phyloP scores from a whole-genome alignment of 805 yeast species.

The Jamesozyma gamospora region DNA sequence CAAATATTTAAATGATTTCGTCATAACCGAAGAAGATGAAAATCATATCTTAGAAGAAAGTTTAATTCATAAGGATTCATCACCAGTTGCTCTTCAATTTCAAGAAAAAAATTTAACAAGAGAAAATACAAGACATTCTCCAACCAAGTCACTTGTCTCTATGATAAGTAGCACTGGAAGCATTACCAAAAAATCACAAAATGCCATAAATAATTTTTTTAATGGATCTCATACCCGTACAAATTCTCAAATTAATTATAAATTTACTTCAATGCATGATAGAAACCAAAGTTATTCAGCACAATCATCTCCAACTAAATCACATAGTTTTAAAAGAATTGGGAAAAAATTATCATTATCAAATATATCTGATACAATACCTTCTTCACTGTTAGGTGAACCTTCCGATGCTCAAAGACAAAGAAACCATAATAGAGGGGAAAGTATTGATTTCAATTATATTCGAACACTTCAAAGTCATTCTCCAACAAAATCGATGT shows the following conservation, averaged over 20 bases:
- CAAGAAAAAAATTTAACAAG: slow-evolving; percentile 11
- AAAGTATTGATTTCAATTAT: slow-evolving; percentile 26
- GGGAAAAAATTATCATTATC: slow-evolving; percentile 26
- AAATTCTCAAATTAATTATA: slow-evolving; percentile 14
- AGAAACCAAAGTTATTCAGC: slow-evolving; percentile 7
- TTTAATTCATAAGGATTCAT: slow-evolving; percentile 16
- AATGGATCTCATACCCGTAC: slow-evolving; percentile 12
- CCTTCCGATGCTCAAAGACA: not conserved
- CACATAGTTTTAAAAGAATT: slow-evolving; percentile 20
- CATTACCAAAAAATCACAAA: slow-evolving; percentile 11
- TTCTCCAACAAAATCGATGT: slow-evolving; percentile 26
- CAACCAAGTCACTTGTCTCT: slow-evolving; percentile 27
- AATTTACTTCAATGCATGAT: not conserved
- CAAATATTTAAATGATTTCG: slow-evolving; percentile 16
- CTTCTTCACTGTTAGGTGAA: not conserved
- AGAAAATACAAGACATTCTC: slow-evolving; percentile 22
- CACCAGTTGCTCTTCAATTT: slow-evolving; percentile 9
- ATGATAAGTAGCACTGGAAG: slow-evolving; percentile 17
- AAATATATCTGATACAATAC: slow-evolving; percentile 18
- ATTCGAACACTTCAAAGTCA: slow-evolving; percentile 25
- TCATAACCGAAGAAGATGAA: slow-evolving; percentile 8
- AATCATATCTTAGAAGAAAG: slow-evolving; percentile 17
- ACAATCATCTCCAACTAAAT: slow-evolving; percentile 24
- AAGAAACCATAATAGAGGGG: slow-evolving; percentile 16
- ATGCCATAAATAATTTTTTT: slow-evolving; percentile 2